Conservation (phyloP, 306 rosid genomes). For the Lathyrus tuberosus region DNA sequence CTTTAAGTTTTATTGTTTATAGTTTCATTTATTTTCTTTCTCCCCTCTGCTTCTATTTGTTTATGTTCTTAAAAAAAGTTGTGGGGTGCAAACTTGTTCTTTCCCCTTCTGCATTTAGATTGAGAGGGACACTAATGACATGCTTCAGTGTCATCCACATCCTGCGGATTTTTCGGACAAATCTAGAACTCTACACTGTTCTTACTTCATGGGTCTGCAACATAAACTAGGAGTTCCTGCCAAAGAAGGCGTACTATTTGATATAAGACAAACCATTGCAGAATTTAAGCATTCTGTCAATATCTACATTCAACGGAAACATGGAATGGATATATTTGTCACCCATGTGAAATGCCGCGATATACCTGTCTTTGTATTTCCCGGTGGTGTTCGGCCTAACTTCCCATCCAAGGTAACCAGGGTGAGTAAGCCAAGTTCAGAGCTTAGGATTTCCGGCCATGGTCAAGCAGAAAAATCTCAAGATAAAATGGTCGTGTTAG, state of each 20-base stretch:
- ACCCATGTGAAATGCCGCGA: slow-evolving; percentile 74
- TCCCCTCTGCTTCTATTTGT: not conserved
- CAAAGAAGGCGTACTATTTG: slow-evolving; percentile 65
- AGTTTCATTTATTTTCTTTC: slow-evolving; percentile 12
- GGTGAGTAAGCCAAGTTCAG: slow-evolving; percentile 61
- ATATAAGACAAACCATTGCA: slow-evolving; percentile 71
- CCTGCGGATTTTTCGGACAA: slow-evolving; percentile 88
- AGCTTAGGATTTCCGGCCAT: slow-evolving; percentile 57
- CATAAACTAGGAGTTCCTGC: slow-evolving; percentile 76
- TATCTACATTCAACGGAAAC: slow-evolving; percentile 58
- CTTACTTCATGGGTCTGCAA: slow-evolving; percentile 91
- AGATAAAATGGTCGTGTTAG: slow-evolving; percentile 47
- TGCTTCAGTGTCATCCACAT: slow-evolving; percentile 96
- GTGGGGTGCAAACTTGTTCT: not conserved
- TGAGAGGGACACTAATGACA: slow-evolving; percentile 71
- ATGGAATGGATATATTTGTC: slow-evolving; percentile 74
- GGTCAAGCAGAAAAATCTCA: slow-evolving; percentile 49
- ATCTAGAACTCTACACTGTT: slow-evolving; percentile 60
- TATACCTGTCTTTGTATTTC: slow-evolving; percentile 82
- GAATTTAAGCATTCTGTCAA: slow-evolving; percentile 76
- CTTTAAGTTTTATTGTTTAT: slow-evolving; percentile 22
- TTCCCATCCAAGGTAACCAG: slow-evolving; percentile 68
- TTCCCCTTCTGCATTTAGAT: slow-evolving; percentile 53
- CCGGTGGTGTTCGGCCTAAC: slow-evolving; percentile 75
- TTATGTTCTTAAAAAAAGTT: not conserved